Evolutionary conservation across 495 filamentous ascomycete species (phyloP).

Genomic region (Filosporella fistucella): DNA sequence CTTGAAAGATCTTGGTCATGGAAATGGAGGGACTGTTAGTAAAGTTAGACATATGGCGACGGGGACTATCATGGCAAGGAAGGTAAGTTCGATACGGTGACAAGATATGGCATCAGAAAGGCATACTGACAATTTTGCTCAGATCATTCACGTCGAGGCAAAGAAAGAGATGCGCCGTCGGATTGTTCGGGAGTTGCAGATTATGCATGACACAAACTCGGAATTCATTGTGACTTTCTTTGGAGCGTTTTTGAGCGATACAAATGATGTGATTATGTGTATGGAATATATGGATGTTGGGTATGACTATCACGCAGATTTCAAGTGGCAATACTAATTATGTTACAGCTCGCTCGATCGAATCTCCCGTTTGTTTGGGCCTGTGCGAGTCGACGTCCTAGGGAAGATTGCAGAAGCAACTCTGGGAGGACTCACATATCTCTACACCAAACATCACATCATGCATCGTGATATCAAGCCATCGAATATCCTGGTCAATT

Average conservation of each 20-base stretch:
- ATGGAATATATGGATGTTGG: slow-evolving; percentile 99
- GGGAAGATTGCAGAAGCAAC: slow-evolving; percentile 99
- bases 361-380: slow-evolving; percentile 90
- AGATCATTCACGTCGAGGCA: slow-evolving; percentile 98
- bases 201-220: slow-evolving; percentile 96
- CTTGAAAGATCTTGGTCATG: slow-evolving; percentile 89
- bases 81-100: slow-evolving; percentile 51
- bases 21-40: slow-evolving; percentile 96
- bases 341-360: slow-evolving; percentile 77
- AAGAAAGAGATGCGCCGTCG: slow-evolving; percentile 94
- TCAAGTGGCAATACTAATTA: slow-evolving; percentile 30
- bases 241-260: slow-evolving; percentile 92
- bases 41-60: slow-evolving; percentile 95
- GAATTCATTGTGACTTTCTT: slow-evolving; percentile 97
- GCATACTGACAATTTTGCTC: slow-evolving; percentile 6
- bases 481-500: slow-evolving; percentile 94
- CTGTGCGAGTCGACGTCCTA: slow-evolving; percentile 93
- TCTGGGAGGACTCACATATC: slow-evolving; percentile 88
- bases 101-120: no score
- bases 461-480: slow-evolving; percentile 99
- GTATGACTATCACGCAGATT: slow-evolving; percentile 46
- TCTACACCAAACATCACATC: slow-evolving; percentile 90
- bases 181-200: slow-evolving; percentile 92
- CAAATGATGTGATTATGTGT: slow-evolving; percentile 95
- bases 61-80: slow-evolving; percentile 93